Conservation (phyloP, 2,329 filamentous ascomycete species). For the Zarea fungicola region DNA sequence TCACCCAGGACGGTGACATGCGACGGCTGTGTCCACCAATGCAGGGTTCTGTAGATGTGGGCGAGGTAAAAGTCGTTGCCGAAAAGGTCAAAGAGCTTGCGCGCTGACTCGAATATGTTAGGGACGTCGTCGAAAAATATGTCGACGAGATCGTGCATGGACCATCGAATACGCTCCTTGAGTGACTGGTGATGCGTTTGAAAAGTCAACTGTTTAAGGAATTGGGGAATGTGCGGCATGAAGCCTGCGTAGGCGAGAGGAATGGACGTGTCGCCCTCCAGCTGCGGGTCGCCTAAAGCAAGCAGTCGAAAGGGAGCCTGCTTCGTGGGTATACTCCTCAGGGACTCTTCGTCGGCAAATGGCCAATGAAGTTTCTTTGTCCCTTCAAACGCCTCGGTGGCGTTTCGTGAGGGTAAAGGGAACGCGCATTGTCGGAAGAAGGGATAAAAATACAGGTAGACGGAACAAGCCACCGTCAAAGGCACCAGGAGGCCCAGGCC, state of each 20-base stretch:
- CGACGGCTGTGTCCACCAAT: slow-evolving; percentile 80
- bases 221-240: slow-evolving; percentile 48
- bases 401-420: slow-evolving; percentile 46
- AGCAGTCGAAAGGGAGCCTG: slow-evolving; percentile 79
- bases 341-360: slow-evolving; percentile 20
- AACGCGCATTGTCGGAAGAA: slow-evolving; percentile 76
- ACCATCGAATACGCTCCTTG: slow-evolving; percentile 47
- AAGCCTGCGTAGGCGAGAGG: slow-evolving; percentile 50
- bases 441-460: slow-evolving; percentile 86
- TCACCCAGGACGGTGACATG: slow-evolving; percentile 89
- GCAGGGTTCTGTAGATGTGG: slow-evolving; percentile 80
- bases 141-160: slow-evolving; percentile 55
- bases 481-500: slow-evolving; percentile 51
- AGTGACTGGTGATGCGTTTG: slow-evolving; percentile 40
- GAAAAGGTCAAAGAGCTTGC: slow-evolving; percentile 81
- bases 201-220: slow-evolving; percentile 44
- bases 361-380: slow-evolving; percentile 40
- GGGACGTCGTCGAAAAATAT: slow-evolving; percentile 64
- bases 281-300: slow-evolving; percentile 83
- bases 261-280: slow-evolving; percentile 87
- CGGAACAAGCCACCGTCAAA: slow-evolving; percentile 62
- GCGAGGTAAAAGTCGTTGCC: slow-evolving; percentile 94
- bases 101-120: slow-evolving; percentile 57
- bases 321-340: slow-evolving; percentile 21
- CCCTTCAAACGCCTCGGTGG: slow-evolving; percentile 28